Percentiles rank a stretch among this genome's conserved stretches.
Conservation (phyloP, 768 basidiomycete species). For the Lepiota subincarnata region DNA sequence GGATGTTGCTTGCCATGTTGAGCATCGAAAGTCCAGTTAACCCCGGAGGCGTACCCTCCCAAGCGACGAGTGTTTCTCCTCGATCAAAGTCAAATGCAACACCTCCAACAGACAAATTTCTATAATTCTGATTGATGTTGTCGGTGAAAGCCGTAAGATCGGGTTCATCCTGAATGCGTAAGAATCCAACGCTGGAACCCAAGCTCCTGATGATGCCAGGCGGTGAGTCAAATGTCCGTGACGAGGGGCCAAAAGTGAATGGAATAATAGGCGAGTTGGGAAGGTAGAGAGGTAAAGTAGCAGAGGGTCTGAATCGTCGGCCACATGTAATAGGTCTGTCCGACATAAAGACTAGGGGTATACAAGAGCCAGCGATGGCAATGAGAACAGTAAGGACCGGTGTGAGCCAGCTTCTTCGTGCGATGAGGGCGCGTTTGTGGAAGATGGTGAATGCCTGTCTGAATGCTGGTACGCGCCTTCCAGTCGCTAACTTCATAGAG, state of each 20-base stretch:
- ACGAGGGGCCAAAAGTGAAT: constrained; percentile 25
- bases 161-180: constrained; percentile 38
- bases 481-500: constrained; percentile 43
- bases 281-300: constrained; percentile 48
- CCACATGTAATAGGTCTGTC: constrained; percentile 50
- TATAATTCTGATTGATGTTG: constrained; percentile 46
- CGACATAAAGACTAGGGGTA: constrained; percentile 63
- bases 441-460: constrained; percentile 70
- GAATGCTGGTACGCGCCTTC: constrained; percentile 51
- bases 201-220: constrained; percentile 47
- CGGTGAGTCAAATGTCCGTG: constrained; percentile 47
- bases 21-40: constrained; percentile 56
- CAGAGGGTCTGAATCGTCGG: constrained; percentile 30
- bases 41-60: constrained; percentile 64
- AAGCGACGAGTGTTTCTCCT: constrained; percentile 57
- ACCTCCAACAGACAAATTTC: constrained; percentile 61
- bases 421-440: constrained; percentile 62
- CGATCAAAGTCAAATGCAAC: constrained; percentile 54
- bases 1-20: constrained; percentile 63
- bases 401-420: constrained; percentile 65
- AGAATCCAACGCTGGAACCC: constrained; percentile 32
- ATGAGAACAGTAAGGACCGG: constrained; percentile 50
- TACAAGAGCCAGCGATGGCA: constrained; percentile 57
- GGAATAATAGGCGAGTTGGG: constrained; percentile 40
- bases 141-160: constrained; percentile 60